Evolutionary conservation across 371 early-diverging fungal genomes (phyloP), one percentile per base, ranked within the genome.

Genomic region (Mucor circinelloides): DNA sequence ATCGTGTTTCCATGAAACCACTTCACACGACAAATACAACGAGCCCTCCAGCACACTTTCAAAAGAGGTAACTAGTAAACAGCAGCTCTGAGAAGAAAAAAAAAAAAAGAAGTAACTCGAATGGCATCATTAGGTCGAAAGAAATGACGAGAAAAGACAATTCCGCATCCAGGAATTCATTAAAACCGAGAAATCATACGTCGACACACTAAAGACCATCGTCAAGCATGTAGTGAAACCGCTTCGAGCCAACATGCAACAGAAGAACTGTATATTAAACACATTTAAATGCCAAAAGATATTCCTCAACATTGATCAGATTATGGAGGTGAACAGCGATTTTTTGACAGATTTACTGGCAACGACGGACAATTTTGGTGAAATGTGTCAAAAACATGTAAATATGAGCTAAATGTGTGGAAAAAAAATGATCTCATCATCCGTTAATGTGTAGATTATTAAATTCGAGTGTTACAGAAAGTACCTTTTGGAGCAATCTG

Each of bases 391-490:
- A 42, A 69, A 67, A 40, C 78, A 84, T 71, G 84, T 84, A 81
- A 74, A 65, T n/a, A 27, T 6, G 23, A 58, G 40, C 40, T 40
- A 40, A 40, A 40, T 48, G 62, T 27, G 31, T 7, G 21, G 23
- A 60, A 46, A 42, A 13, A 15, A 25, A 38, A 17, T 30, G 38
- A 38, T 58, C 9, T 54, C 15, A 15, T 52, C 27, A 52, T 52
- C 52, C 52, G 52, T 27, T 52, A 52, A 52, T 52, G 8, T 27
- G 27, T 60, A 80, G 80, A 77, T 80, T 56, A 64, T 58, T 30
- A 69, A 73, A 32, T 78, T 81, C 62, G 80, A 78, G 40, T 84
- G 84, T 36, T 84, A 84, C 61, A 58, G 82, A 63, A 79, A 78
- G 38, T 84, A 79, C 65, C 58, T 77, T 17, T 60, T 80, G 31